These are phyloP conservation scores for Daldinia caldariorum DNA, from an alignment of 495 filamentous ascomycete species.

Conservation along the genomic window DNA sequence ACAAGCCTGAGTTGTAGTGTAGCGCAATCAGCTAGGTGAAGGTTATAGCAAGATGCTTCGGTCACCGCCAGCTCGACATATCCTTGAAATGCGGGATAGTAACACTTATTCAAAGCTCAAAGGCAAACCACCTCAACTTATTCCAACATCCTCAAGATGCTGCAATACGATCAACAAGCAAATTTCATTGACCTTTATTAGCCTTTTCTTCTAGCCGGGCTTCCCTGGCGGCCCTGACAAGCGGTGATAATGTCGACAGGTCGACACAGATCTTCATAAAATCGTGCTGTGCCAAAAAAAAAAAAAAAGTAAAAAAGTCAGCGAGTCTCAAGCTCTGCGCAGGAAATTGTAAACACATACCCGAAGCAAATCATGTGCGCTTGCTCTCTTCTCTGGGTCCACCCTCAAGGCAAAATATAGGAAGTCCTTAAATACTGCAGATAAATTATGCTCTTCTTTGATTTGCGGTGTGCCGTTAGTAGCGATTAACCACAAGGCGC, in stretches of 20 bases:
- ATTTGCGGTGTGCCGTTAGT: slow-evolving; percentile 96
- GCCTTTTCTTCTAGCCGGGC: slow-evolving; percentile 87
- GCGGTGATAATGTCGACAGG: slow-evolving; percentile 70
- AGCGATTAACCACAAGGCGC: slow-evolving; percentile 94
- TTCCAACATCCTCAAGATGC: slow-evolving; percentile 20
- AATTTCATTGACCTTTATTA: slow-evolving; percentile 62
- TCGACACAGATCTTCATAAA: slow-evolving; percentile 88
- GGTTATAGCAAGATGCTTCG: slow-evolving; percentile 26
- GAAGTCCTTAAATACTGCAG: slow-evolving; percentile 86
- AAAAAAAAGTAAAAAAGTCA: not conserved
- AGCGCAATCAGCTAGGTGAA: slow-evolving; percentile 14
- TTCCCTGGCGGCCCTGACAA: slow-evolving; percentile 85
- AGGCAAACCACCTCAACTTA: slow-evolving; percentile 13
- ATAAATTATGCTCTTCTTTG: slow-evolving; percentile 88
- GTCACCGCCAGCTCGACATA: slow-evolving; percentile 17
- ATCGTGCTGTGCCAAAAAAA: slow-evolving; percentile 70
- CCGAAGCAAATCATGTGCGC: slow-evolving; percentile 89
- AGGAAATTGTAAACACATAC: slow-evolving; percentile 60
- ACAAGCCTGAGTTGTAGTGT: slow-evolving; percentile 15
- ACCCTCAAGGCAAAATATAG: slow-evolving; percentile 91
- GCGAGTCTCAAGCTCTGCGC: slow-evolving; percentile 45
- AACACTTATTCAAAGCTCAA: slow-evolving; percentile 28
- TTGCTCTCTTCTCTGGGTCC: slow-evolving; percentile 94
- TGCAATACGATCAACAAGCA: not conserved
- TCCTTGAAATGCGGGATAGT: slow-evolving; percentile 10